A percentile compares a stretch with the other conserved stretches of the same genome.
phyloP scores from a whole-genome alignment of 2,329 filamentous ascomycete species.

The Sordariomycetes sp. region DNA sequence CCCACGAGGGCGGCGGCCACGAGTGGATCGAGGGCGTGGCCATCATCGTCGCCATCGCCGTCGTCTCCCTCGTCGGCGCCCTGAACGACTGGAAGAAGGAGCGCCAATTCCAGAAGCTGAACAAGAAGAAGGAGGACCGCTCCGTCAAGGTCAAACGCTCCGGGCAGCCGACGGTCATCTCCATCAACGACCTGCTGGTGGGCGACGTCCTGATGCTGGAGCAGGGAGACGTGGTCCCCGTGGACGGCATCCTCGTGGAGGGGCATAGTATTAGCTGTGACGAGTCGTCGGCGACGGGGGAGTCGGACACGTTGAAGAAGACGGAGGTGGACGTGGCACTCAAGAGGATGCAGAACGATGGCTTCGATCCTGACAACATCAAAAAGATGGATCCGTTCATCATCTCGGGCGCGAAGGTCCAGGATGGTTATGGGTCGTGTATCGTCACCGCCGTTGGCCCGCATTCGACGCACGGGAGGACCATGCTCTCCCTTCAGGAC shows the following conservation, averaged over 20 bases:
- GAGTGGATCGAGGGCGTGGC: slow-evolving; percentile 61
- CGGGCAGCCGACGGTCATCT: slow-evolving; percentile 53
- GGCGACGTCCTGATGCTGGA: slow-evolving; percentile 60
- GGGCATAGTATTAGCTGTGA: slow-evolving; percentile 47
- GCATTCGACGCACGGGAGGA: slow-evolving; percentile 11
- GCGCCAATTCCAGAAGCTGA: slow-evolving; percentile 52
- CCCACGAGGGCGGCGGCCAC: slow-evolving; percentile 29
- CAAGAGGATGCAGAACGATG: slow-evolving; percentile 31
- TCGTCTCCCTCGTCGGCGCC: slow-evolving; percentile 53
- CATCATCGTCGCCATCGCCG: slow-evolving; percentile 53
- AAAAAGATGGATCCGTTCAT: slow-evolving; percentile 54
- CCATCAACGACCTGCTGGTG: slow-evolving; percentile 55
- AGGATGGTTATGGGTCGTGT: slow-evolving; percentile 27
- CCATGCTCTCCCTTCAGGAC: slow-evolving; percentile 13
- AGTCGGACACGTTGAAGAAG: slow-evolving; percentile 63
- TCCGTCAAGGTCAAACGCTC: slow-evolving; percentile 57
- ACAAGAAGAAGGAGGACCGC: slow-evolving; percentile 50
- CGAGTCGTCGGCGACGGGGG: slow-evolving; percentile 63
- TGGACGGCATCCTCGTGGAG: slow-evolving; percentile 58
- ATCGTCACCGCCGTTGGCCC: slow-evolving; percentile 11
- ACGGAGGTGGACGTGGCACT: slow-evolving; percentile 47
- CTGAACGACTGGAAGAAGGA: slow-evolving; percentile 60
- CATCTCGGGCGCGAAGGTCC: slow-evolving; percentile 42
- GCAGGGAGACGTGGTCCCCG: slow-evolving; percentile 59
- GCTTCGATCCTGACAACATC: slow-evolving; percentile 1